Evolutionary conservation across 2,329 filamentous ascomycete genomes (phyloP).

Genomic region (Aspergillus ochraceoroseus): DNA sequence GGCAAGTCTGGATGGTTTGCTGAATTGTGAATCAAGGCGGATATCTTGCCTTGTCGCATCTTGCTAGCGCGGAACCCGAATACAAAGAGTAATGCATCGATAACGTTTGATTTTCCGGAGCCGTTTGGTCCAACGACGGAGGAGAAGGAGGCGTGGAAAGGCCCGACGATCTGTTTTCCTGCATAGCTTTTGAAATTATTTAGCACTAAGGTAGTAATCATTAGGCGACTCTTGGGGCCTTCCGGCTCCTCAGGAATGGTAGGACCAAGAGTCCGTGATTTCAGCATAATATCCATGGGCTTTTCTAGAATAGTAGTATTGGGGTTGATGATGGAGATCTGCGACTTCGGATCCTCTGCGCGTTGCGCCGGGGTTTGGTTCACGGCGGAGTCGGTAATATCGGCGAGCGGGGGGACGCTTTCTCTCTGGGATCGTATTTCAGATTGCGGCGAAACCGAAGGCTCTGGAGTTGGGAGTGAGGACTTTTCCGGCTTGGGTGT

Average conservation of each 20-base stretch:
- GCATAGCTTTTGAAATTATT: conserved; percentile 99
- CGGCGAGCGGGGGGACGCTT: conserved; percentile 59
- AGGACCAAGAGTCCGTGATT: conserved; percentile 67
- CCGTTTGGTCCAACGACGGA: conserved; percentile 97
- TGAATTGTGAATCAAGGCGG: conserved; percentile 95
- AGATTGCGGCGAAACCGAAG: conserved; percentile 53
- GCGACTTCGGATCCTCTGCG: conserved; percentile 43
- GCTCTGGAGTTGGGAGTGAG: conserved; percentile 47
- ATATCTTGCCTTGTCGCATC: conserved; percentile 98
- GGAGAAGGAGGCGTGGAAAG: conserved; percentile 94
- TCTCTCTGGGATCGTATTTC: conserved; percentile 37
- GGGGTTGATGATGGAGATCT: conserved; percentile 62
- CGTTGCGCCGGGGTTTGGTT: conserved; percentile 55
- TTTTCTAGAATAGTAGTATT: conserved; percentile 75
- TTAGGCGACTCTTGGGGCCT: conserved; percentile 76
- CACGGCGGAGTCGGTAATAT: conserved; percentile 64
- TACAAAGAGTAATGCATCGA: conserved; percentile 96
- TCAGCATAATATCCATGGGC: conserved; percentile 90
- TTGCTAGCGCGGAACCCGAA: conserved; percentile 98
- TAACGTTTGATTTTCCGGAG: conserved; percentile 97
- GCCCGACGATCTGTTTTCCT: conserved; percentile 87
- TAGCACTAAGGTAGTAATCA: conserved; percentile 85
- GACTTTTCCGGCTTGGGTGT: conserved; percentile 38
- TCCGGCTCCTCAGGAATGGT: conserved; percentile 65
- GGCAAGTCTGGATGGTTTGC: conserved; percentile 79